Base-by-base conservation (phyloP, 2,329 filamentous ascomycete genomes). In the Hawksworthiomyces lignivorus region DNA sequence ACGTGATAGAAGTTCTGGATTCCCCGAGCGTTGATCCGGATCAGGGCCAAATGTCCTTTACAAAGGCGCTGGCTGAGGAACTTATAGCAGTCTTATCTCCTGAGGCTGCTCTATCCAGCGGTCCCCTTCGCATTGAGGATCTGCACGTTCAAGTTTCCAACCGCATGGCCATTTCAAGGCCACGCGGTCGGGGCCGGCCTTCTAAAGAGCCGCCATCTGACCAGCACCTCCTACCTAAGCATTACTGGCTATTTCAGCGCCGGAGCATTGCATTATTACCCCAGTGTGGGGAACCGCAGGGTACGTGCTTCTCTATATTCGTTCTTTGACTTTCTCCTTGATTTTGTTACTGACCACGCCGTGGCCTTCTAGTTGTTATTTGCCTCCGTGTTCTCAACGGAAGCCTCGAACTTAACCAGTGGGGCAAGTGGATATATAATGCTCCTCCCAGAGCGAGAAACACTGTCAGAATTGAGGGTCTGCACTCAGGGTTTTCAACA, bases 391-490 rank as follows among this genome's bases (percentile, higher is more conserved):
- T 50, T 2, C 24, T 49, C 4, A 35, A 29, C 8, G 38, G 46
- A 14, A 32, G 35, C n/a, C 10, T 32, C 4, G 33, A 46, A n/a
- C 22, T 52, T 15, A 41, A 35, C 7, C 30, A 44, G 31, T 52
- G 50, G 50, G 43, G 32, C n/a, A 41, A 48, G 20, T 52, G 50
- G 50, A 51, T 52, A 3, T 45, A 36, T 26, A 33, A 41, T 11
- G 46, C 50, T 2, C 29, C 22, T 2, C 37, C 39, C 1, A 15
- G 22, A 8, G 47, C 42, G 1, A 44, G 48, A 3, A 41, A 48
- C 14, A 17, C 38, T 12, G 43, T 52, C 20, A 36, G 39, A n/a
- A 40, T 52, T 12, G 46, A 50, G 12, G 50, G 50, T 9, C 8
- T 47, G 1, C 42, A 43, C 15, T 42, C 41, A 1, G 50, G 50